A percentile compares a stretch with the other conserved stretches of the same genome.
Conservation (phyloP, 2,329 filamentous ascomycete species). For the Colletotrichum sublineola region DNA sequence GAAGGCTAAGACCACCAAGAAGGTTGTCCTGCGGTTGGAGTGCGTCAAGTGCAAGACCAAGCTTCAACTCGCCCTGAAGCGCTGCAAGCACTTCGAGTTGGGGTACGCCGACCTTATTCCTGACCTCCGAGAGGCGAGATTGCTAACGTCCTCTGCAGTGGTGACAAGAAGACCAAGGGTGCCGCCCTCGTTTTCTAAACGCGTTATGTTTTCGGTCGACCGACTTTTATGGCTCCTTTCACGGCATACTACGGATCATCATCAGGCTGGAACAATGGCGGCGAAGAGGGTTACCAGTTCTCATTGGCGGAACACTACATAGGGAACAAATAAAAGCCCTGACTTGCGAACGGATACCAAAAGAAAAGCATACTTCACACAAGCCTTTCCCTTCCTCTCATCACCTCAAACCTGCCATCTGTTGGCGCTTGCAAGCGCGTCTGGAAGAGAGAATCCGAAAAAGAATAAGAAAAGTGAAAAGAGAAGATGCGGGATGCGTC, state of each 20-base stretch:
- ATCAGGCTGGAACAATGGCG: conserved; percentile 59
- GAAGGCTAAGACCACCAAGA: conserved; percentile 99
- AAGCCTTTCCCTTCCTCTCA: conserved; percentile 12
- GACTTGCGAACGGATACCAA: conserved; percentile 42
- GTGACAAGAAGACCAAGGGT: conserved; percentile 99
- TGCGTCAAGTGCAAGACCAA: conserved; percentile 99
- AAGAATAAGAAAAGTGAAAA: conserved; percentile 31
- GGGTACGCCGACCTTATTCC: conserved; percentile 74
- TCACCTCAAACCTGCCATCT: conserved; percentile 16
- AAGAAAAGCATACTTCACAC: conserved; percentile 30
- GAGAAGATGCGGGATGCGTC: conserved; percentile 13
- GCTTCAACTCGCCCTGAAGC: conserved; percentile 97
- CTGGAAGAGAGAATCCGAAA: conserved; percentile 20
- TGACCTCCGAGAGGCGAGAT: background rate
- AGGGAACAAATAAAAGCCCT: conserved; percentile 57
- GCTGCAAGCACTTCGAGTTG: conserved; percentile 99
- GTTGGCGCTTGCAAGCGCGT: conserved; percentile 24
- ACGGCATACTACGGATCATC: conserved; percentile 46
- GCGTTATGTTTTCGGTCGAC: conserved; percentile 56
- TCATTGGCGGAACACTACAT: conserved; percentile 59
- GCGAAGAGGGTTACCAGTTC: conserved; percentile 62
- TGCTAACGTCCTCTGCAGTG: conserved; percentile 68
- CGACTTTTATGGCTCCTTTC: conserved; percentile 45
- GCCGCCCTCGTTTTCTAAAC: conserved; percentile 99
- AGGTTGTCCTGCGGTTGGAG: conserved; percentile 98